Conservation (phyloP, 176 grass and related monocot genomes). For the Eleusine indica region DNA sequence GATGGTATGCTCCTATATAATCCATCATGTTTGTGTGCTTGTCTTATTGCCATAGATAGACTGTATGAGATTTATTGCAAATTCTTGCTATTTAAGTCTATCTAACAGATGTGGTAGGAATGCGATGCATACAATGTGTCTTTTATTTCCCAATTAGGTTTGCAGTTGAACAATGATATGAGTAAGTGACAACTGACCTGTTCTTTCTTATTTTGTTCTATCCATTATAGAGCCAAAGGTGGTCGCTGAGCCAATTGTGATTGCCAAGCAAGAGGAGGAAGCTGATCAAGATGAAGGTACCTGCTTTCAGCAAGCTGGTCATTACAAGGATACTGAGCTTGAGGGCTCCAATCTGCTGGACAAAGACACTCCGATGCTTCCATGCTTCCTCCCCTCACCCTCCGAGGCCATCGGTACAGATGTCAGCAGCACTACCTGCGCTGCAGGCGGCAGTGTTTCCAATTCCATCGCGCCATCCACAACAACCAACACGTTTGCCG, state of each 20-base stretch:
- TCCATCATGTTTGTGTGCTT: conserved; percentile 34
- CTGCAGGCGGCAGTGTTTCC: conserved; percentile 38
- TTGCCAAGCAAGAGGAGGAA: conserved; percentile 40
- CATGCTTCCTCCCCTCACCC: conserved; percentile 51
- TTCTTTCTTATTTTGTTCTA: conserved; percentile 39
- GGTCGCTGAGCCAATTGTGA: conserved; percentile 24
- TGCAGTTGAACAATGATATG: conserved; percentile 18
- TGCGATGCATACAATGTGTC: conserved; percentile 21
- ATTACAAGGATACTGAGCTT: conserved; percentile 33
- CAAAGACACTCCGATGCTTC: conserved; percentile 45
- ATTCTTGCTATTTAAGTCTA: conserved; percentile 25
- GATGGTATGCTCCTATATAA: conserved; percentile 45
- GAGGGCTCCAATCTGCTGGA: conserved; percentile 43
- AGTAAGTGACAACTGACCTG: conserved; percentile 31
- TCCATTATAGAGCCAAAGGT: conserved; percentile 37
- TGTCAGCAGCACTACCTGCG: conserved; percentile 50
- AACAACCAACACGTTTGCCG: conserved; percentile 55
- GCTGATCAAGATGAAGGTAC: conserved; percentile 33
- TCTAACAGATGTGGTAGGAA: conserved; percentile 26
- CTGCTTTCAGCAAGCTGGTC: conserved; percentile 43
- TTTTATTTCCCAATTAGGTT: conserved; percentile 29
- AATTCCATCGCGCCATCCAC: conserved; percentile 51
- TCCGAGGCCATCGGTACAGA: conserved; percentile 56
- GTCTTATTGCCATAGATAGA: conserved; percentile 43
- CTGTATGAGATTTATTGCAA: conserved; percentile 32